Evolutionary conservation across 352 stramenopile species (phyloP), one percentile per base, ranked within the genome.

Genomic region (Pythium periplocum): DNA sequence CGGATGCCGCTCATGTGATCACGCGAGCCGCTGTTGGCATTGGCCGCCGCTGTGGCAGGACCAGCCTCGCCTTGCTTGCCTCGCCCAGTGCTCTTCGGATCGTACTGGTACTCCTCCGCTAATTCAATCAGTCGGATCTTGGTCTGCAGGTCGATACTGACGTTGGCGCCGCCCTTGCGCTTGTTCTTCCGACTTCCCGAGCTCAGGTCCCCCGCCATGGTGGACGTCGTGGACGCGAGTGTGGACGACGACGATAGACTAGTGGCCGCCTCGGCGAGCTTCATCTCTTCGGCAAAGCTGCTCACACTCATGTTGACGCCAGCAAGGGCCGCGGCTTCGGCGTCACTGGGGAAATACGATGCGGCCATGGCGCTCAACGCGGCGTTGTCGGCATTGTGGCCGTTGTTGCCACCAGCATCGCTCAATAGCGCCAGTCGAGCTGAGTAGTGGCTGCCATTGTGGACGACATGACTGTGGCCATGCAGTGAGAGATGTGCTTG

Each of bases 121-220:
- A 91, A 64, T 58, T 91, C 81, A 53, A 91, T 91, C 37, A 91
- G 72, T 10, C 78, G 76, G 64, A 91, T 91, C 67, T 91, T 91
- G 51, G 81, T 91, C 71, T 91, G 78, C 38, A 91, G 58, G 49
- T 91, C 81, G 48, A 89, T 85, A 33, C 81, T 89, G 35, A 78
- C 75, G 58, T 86, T 88, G 2, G 72, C 65, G 4, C 75, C 76
- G 11, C 59, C 56, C 45, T 83, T 86, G 55, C 80, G 64, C 67
- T 88, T 90, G 38, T 51, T 43, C 5, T 38, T 40, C 47, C 49
- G 53, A 48, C 35, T 36, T 3, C 33, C n/a, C 6, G 44, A 0
- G 42, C 6, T 31, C 30, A 11, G 31, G 6, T 36, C 8, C 2
- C 12, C 11, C 37, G 31, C 34, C 1, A 4, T 52, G 46, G 8